phyloP scores from a whole-genome alignment of 2,329 filamentous ascomycete genomes.

The Aureobasidium zeae region DNA sequence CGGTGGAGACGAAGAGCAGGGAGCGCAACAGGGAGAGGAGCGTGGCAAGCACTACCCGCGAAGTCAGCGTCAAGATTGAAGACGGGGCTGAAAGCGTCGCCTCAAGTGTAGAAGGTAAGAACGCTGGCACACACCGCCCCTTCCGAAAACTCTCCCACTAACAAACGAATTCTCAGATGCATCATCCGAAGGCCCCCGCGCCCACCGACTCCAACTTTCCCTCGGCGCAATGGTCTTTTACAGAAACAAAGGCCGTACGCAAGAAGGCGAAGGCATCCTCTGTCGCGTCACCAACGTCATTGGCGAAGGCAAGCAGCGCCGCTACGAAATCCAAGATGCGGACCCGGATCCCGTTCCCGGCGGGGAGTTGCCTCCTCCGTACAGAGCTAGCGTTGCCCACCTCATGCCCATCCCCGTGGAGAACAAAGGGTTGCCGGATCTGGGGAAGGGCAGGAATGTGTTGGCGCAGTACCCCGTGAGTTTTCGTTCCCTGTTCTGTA shows the following conservation, averaged over 20 bases:
- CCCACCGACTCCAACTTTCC: slow-evolving; percentile 26
- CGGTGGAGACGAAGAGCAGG: slow-evolving; percentile 19
- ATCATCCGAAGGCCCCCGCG: slow-evolving; percentile 16
- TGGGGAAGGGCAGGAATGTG: slow-evolving; percentile 36
- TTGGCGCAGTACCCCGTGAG: slow-evolving; percentile 39
- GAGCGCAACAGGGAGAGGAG: slow-evolving; percentile 34
- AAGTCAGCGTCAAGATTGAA: slow-evolving; percentile 43
- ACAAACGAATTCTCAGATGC: slow-evolving; percentile 1
- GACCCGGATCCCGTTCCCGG: slow-evolving; percentile 35
- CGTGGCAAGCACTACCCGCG: slow-evolving; percentile 38
- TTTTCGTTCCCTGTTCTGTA: not conserved
- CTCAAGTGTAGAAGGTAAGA: slow-evolving; percentile 33
- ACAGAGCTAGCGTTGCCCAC: slow-evolving; percentile 39
- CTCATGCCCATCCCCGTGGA: slow-evolving; percentile 37
- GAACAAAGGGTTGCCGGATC: slow-evolving; percentile 34
- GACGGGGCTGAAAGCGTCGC: slow-evolving; percentile 37
- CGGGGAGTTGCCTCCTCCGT: slow-evolving; percentile 26
- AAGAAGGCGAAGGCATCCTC: slow-evolving; percentile 44
- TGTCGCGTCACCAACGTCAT: slow-evolving; percentile 44
- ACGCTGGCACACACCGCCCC: not conserved
- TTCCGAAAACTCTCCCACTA: not conserved
- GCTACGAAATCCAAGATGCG: slow-evolving; percentile 44
- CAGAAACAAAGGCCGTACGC: slow-evolving; percentile 33
- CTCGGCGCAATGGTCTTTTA: slow-evolving; percentile 43
- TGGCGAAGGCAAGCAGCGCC: slow-evolving; percentile 44